A percentile compares a stretch with the other conserved stretches of the same genome.
phyloP scores from a whole-genome alignment of 140 eudicot species.

The Oenanthe javanica region DNA sequence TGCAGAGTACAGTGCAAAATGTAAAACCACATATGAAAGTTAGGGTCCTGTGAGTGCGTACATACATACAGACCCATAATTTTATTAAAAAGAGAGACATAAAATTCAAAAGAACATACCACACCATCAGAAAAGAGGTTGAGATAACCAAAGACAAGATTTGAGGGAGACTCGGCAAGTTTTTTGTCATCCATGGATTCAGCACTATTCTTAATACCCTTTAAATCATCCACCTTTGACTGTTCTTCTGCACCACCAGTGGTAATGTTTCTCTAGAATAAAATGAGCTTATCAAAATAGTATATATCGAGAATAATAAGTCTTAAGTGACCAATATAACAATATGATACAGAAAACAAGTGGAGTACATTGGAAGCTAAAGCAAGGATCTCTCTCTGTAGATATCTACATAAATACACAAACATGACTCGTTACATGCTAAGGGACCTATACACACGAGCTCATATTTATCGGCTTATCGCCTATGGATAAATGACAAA shows the following conservation, averaged over 20 bases:
- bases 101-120: constrained; percentile 38
- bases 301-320: neutral
- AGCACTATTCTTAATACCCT: constrained; percentile 17
- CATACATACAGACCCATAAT: neutral
- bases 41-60: neutral
- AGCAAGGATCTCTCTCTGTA: neutral
- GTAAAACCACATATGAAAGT: neutral
- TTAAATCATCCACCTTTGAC: constrained; percentile 24
- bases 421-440: neutral
- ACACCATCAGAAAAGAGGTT: constrained; percentile 94
- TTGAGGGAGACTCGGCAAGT: constrained; percentile 47
- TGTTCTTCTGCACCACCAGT: constrained; percentile 23
- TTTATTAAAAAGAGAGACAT: neutral
- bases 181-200: constrained; percentile 22
- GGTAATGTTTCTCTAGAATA: constrained; percentile 54
- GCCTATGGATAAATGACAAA: neutral
- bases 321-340: neutral
- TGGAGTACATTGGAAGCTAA: neutral
- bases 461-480: neutral
- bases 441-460: neutral
- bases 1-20: neutral
- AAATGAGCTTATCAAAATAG: constrained; percentile 2
- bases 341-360: neutral
- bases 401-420: neutral
- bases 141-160: constrained; percentile 91